phyloP scores from a whole-genome alignment of 495 filamentous ascomycete species.

The Tuber melanosporum region DNA sequence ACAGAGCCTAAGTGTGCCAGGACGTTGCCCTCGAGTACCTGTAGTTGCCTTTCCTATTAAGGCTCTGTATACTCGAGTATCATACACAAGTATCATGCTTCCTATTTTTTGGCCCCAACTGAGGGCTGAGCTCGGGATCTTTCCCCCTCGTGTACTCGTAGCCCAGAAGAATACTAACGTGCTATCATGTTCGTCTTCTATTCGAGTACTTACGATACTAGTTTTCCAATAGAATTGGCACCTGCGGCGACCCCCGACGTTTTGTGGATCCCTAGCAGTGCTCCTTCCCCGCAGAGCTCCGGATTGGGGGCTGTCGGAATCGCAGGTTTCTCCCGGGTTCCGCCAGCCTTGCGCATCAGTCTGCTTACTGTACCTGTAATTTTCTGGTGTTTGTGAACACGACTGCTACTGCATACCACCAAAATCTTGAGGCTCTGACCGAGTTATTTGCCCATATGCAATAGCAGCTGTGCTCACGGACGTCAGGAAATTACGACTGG shows the following conservation, averaged over 20 bases:
- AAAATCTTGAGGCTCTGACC: too few species aligned
- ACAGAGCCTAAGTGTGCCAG: too few species aligned
- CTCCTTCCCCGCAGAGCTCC: too few species aligned
- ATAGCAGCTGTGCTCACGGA: too few species aligned
- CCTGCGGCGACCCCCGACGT: background rate
- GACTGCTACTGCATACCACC: too few species aligned
- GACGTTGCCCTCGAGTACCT: background rate
- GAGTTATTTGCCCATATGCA: too few species aligned
- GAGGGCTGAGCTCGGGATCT: background rate
- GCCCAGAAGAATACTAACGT: background rate
- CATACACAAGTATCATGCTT: too few species aligned
- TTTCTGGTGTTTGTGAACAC: too few species aligned
- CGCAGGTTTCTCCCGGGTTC: background rate
- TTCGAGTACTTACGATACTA: background rate
- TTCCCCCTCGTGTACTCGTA: background rate
- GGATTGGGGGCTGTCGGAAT: background rate
- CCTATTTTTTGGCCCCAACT: background rate
- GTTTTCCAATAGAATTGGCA: background rate
- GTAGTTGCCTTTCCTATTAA: background rate
- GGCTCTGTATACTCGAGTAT: background rate
- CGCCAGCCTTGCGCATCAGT: background rate
- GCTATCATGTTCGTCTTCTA: background rate
- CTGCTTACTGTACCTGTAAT: background rate
- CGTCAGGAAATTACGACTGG: too few species aligned
- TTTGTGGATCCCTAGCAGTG: background rate